These are phyloP conservation scores for Fusarium transvaalense DNA, from an alignment of 2,329 filamentous ascomycete species.

Conservation along the genomic window DNA sequence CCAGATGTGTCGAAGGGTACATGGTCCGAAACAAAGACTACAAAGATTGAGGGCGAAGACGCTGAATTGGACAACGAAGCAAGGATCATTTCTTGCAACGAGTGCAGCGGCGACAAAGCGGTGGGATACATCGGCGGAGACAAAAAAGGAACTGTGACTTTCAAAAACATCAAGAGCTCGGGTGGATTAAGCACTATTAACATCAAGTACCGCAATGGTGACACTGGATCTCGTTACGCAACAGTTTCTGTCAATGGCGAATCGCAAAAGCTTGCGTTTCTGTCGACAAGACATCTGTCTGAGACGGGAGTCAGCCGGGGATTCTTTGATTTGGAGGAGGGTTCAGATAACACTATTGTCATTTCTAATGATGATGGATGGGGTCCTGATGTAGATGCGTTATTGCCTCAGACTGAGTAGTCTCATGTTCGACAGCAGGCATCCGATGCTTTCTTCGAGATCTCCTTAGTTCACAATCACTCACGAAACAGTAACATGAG, in stretches of 20 bases:
- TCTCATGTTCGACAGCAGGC: too few species aligned
- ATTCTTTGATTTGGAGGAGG: slow-evolving; percentile 63
- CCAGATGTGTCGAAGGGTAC: slow-evolving; percentile 59
- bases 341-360: slow-evolving; percentile 61
- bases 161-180: slow-evolving; percentile 60
- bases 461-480: too few species aligned
- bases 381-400: slow-evolving; percentile 58
- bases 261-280: slow-evolving; percentile 64
- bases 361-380: slow-evolving; percentile 58
- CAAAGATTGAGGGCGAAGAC: slow-evolving; percentile 65
- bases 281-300: slow-evolving; percentile 60
- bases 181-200: slow-evolving; percentile 64
- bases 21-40: slow-evolving; percentile 60
- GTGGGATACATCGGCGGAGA: slow-evolving; percentile 69
- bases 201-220: slow-evolving; percentile 69
- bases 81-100: slow-evolving; percentile 59
- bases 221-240: slow-evolving; percentile 64
- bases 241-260: slow-evolving; percentile 68
- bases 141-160: slow-evolving; percentile 60
- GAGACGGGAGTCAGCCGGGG: slow-evolving; percentile 57
- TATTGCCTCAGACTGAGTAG: too few species aligned
- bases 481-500: too few species aligned
- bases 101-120: slow-evolving; percentile 62
- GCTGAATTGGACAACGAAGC: slow-evolving; percentile 61
- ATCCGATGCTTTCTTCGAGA: too few species aligned